phyloP scores from a whole-genome alignment of 1,139 yeast genomes.

The Wickerhamomyces sp. region DNA sequence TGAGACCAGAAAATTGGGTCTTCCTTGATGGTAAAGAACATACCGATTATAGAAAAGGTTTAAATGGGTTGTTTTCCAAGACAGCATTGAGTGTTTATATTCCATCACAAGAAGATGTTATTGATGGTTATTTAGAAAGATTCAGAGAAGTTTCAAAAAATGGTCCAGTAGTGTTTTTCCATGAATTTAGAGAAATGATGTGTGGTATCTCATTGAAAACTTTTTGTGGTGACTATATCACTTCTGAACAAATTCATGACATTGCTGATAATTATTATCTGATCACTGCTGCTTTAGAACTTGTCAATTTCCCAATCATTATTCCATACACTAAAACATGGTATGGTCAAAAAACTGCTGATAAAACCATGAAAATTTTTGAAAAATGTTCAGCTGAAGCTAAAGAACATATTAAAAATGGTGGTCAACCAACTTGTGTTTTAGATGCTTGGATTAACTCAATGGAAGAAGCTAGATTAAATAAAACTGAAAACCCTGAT shows the following conservation, averaged over 20 bases:
- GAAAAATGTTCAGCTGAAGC: slow-evolving; percentile 85
- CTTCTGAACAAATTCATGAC: slow-evolving; percentile 79
- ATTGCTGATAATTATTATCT: slow-evolving; percentile 89
- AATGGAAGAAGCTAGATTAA: slow-evolving; percentile 72
- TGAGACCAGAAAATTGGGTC: slow-evolving; percentile 96
- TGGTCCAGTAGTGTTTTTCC: slow-evolving; percentile 74
- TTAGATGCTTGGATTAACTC: slow-evolving; percentile 92
- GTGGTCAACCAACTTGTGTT: slow-evolving; percentile 79
- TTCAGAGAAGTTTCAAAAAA: slow-evolving; percentile 56
- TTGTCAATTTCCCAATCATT: slow-evolving; percentile 95
- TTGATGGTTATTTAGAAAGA: slow-evolving; percentile 71
- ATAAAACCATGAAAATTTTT: slow-evolving; percentile 87
- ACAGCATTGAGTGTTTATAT: slow-evolving; percentile 78
- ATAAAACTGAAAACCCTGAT: slow-evolving; percentile 32
- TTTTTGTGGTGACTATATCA: slow-evolving; percentile 92
- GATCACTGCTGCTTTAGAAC: slow-evolving; percentile 92
- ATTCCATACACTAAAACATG: slow-evolving; percentile 94
- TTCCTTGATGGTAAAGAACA: slow-evolving; percentile 95
- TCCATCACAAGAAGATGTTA: slow-evolving; percentile 77
- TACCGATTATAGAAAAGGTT: slow-evolving; percentile 83
- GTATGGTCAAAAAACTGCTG: slow-evolving; percentile 94
- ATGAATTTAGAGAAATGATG: slow-evolving; percentile 89
- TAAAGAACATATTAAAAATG: slow-evolving; percentile 70
- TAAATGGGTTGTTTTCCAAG: slow-evolving; percentile 84
- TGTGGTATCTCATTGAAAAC: slow-evolving; percentile 91